Evolutionary conservation across 2,329 filamentous ascomycete genomes (phyloP), one percentile per base, ranked within the genome.

Genomic region (Trematosphaeria pertusa): DNA sequence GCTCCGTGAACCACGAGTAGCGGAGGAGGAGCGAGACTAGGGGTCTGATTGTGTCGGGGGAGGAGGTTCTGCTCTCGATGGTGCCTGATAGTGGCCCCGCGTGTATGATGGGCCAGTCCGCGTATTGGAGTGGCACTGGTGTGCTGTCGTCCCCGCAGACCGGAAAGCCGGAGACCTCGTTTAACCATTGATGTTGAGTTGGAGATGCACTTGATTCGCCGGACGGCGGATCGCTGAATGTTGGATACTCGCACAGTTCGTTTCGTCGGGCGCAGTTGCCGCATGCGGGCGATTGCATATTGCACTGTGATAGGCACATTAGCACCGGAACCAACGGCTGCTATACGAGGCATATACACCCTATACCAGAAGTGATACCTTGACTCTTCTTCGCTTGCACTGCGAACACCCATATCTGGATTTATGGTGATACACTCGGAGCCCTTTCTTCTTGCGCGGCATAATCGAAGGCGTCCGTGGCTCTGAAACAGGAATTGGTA

Each of bases 311-410:
- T n/a, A n/a, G 5, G 30, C 21, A 15, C 10, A 9, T 11, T 31
- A 12, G n/a, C 12, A n/a, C n/a, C n/a, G n/a, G n/a, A n/a, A n/a
- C n/a, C n/a, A n/a, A n/a, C n/a, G n/a, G n/a, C n/a, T n/a, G n/a
- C n/a, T n/a, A n/a, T n/a, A n/a, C n/a, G n/a, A n/a, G n/a, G n/a
- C n/a, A n/a, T n/a, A n/a, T n/a, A n/a, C n/a, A n/a, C n/a, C n/a
- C n/a, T n/a, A n/a, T n/a, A n/a, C n/a, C n/a, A n/a, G n/a, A n/a
- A n/a, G n/a, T n/a, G 37, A 34, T 48, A 56, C 52, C 50, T 55
- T 53, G 19, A 50, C 49, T 42, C 52, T 50, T 31, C 52, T 41
- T 41, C 52, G 33, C 48, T 56, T 56, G 22, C 49, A 56, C 15
- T 53, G 38, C 17, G 35, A 20, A 36, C 49, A 56, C 21, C 49